Evolutionary conservation across 2,329 filamentous ascomycete genomes (phyloP).

Genomic region (Helotiales sp.): DNA sequence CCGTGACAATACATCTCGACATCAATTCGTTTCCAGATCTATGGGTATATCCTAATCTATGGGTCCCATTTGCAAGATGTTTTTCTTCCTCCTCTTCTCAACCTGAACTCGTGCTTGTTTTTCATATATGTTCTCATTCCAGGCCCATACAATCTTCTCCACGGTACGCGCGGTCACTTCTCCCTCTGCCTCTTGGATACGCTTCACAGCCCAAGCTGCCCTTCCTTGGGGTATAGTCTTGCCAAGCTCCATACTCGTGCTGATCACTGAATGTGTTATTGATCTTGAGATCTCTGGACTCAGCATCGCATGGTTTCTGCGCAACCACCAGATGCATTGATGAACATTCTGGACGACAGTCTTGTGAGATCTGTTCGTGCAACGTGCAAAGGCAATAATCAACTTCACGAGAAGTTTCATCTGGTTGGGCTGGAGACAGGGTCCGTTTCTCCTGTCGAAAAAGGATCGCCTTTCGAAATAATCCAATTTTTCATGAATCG

Average conservation of each 20-base stretch:
- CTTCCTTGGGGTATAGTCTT: slow-evolving; percentile 23
- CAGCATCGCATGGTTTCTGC: slow-evolving; percentile 21
- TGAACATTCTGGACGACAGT: slow-evolving; percentile 30
- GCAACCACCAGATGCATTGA: slow-evolving; percentile 29
- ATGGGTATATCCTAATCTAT: slow-evolving; percentile 17
- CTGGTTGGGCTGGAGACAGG: slow-evolving; percentile 13
- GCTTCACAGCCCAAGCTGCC: slow-evolving; percentile 24
- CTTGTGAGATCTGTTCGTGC: slow-evolving; percentile 10
- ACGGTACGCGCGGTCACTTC: slow-evolving; percentile 26
- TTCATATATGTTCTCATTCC: slow-evolving; percentile 13
- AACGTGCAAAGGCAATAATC: slow-evolving; percentile 30
- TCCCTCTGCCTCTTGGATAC: slow-evolving; percentile 28
- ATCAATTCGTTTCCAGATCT: not conserved
- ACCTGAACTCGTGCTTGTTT: too few relatives aligned
- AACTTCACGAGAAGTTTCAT: slow-evolving; percentile 26
- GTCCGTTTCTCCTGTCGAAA: not conserved
- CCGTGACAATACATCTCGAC: too few relatives aligned
- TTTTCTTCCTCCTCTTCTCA: slow-evolving; percentile 4
- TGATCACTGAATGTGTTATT: slow-evolving; percentile 25
- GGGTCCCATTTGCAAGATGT: slow-evolving; percentile 15
- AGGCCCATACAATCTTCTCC: slow-evolving; percentile 18
- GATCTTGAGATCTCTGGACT: slow-evolving; percentile 24
- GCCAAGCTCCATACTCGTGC: slow-evolving; percentile 19
- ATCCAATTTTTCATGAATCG: slow-evolving; percentile 15
- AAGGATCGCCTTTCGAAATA: too few relatives aligned